A percentile compares a stretch with the other conserved stretches of the same genome.
phyloP scores from a whole-genome alignment of 192 early-diverging fungal genomes.

The Cetraspora pellucida region DNA sequence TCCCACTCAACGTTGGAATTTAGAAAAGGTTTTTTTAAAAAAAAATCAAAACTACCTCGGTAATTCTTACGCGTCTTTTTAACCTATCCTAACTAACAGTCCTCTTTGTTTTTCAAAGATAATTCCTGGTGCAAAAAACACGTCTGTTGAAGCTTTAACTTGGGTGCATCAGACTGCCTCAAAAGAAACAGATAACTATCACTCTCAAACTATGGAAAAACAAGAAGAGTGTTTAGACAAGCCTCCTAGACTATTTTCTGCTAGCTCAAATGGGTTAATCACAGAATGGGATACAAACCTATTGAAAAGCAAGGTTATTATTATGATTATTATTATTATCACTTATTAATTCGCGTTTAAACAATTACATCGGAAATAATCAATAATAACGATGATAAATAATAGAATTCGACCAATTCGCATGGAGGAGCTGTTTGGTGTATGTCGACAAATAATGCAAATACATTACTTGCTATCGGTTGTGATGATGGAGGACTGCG shows the following conservation, averaged over 20 bases:
- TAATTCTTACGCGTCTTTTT: neutral
- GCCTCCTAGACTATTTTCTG: slow-evolving; percentile 81
- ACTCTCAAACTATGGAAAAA: slow-evolving; percentile 65
- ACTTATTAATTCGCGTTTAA: neutral
- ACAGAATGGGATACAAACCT: slow-evolving; percentile 83
- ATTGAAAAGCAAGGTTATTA: slow-evolving; percentile 62
- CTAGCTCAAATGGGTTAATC: slow-evolving; percentile 82
- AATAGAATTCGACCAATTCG: slow-evolving; percentile 68
- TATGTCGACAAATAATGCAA: slow-evolving; percentile 77
- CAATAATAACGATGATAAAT: neutral
- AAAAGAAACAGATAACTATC: slow-evolving; percentile 62
- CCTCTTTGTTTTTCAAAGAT: slow-evolving; percentile 49
- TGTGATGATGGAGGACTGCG: slow-evolving; percentile 92
- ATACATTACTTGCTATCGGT: slow-evolving; percentile 81
- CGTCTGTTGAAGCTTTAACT: slow-evolving; percentile 75
- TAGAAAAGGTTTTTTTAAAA: slow-evolving; percentile 71
- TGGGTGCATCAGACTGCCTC: slow-evolving; percentile 80
- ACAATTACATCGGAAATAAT: neutral
- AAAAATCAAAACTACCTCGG: neutral
- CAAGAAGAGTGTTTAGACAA: slow-evolving; percentile 50
- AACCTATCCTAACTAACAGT: too few relatives aligned
- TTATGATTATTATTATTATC: neutral
- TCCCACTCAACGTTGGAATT: slow-evolving; percentile 68
- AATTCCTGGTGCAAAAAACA: slow-evolving; percentile 76
- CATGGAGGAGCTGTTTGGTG: slow-evolving; percentile 95